These are phyloP conservation scores for Russula lepida DNA, from an alignment of 768 basidiomycete genomes.

Conservation along the genomic window DNA sequence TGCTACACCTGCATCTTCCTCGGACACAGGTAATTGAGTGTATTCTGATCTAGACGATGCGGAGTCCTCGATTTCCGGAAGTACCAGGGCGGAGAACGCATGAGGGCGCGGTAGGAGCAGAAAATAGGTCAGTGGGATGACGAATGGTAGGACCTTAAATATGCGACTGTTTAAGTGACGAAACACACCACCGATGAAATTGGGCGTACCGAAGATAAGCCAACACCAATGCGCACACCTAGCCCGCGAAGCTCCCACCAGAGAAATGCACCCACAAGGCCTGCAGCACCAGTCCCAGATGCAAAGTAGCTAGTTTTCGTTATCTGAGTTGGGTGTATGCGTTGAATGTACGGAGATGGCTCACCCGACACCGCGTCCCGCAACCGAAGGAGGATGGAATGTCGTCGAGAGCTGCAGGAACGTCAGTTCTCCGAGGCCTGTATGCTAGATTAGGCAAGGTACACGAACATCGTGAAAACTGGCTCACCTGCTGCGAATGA, in stretches of 20 bases:
- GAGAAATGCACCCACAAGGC: slow-evolving; percentile 81
- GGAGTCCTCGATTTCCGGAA: slow-evolving; percentile 24
- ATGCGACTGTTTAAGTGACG: neutral
- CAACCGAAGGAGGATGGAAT: slow-evolving; percentile 58
- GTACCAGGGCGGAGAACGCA: slow-evolving; percentile 37
- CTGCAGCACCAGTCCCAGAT: slow-evolving; percentile 90
- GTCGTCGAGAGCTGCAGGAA: slow-evolving; percentile 90
- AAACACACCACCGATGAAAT: neutral
- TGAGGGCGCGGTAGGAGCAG: slow-evolving; percentile 62
- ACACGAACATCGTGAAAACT: neutral
- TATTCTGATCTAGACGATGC: slow-evolving; percentile 30
- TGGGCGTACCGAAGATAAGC: slow-evolving; percentile 62
- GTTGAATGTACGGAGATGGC: slow-evolving; percentile 14
- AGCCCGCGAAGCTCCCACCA: slow-evolving; percentile 91
- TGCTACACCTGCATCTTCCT: slow-evolving; percentile 22
- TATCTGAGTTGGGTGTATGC: neutral
- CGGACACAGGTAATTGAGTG: slow-evolving; percentile 32
- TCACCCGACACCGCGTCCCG: slow-evolving; percentile 76
- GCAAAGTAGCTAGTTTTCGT: slow-evolving; percentile 65
- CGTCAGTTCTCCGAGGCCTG: slow-evolving; percentile 89
- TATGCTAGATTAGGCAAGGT: neutral
- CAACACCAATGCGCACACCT: slow-evolving; percentile 78
- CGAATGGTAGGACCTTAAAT: slow-evolving; percentile 66
- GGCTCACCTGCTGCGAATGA: slow-evolving; percentile 9
- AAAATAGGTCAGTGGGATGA: slow-evolving; percentile 70